Evolutionary conservation across 495 filamentous ascomycete species (phyloP).

Genomic region (Podospora australis): DNA sequence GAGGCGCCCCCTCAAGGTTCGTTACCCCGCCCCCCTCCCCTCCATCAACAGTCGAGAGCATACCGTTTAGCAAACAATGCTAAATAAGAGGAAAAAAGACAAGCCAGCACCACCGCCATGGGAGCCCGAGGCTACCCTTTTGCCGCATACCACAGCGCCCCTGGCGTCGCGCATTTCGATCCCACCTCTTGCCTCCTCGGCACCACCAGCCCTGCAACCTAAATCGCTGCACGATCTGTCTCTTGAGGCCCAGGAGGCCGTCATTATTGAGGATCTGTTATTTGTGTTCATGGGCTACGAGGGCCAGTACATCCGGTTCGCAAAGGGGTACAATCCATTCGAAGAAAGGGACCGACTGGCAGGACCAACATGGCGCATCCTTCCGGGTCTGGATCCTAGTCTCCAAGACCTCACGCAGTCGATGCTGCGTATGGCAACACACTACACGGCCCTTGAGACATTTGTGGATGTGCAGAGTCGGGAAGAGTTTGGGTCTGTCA

Average conservation of each 20-base stretch:
- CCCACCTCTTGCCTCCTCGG: conserved; percentile 66
- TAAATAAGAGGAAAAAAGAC: conserved; percentile 11
- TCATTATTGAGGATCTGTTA: conserved; percentile 81
- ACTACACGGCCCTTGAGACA: conserved; percentile 82
- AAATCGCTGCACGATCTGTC: conserved; percentile 64
- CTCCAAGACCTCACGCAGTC: conserved; percentile 78
- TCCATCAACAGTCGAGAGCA: no score
- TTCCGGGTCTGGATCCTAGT: conserved; percentile 82
- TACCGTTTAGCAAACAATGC: conserved; percentile 1
- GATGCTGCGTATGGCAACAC: conserved; percentile 92
- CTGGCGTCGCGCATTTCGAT: conserved; percentile 80
- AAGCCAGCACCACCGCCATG: conserved; percentile 41
- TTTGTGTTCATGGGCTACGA: conserved; percentile 99
- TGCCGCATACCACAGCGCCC: conserved; percentile 82
- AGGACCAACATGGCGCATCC: conserved; percentile 73
- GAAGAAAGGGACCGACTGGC: conserved; percentile 78
- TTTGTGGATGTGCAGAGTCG: conserved; percentile 92
- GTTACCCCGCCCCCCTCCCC: conserved; percentile 2
- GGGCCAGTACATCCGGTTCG: conserved; percentile 90
- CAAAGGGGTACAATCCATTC: conserved; percentile 69
- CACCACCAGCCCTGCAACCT: conserved; percentile 67
- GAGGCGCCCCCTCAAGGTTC: conserved; percentile 30
- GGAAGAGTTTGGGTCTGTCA: conserved; percentile 92
- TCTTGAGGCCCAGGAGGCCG: conserved; percentile 73
- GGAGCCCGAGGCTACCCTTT: conserved; percentile 74